phyloP scores from a whole-genome alignment of 129 eudicot species.

The Artemisia argyi region DNA sequence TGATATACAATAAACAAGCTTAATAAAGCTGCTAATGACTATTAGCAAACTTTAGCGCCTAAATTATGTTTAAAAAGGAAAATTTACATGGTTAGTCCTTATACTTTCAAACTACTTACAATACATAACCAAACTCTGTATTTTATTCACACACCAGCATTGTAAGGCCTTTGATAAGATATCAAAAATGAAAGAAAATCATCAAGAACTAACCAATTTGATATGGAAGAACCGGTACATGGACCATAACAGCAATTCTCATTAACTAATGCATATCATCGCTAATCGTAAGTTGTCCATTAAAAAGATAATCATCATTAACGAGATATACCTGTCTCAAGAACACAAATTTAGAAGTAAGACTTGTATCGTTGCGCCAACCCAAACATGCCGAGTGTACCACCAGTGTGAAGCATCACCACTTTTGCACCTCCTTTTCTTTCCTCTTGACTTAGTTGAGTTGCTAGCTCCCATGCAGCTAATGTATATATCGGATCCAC shows the following conservation, averaged over 20 bases:
- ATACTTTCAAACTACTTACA: too few species aligned
- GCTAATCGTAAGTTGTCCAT: not conserved
- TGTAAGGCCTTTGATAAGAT: too few species aligned
- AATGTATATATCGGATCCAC: constrained; percentile 87
- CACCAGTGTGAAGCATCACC: constrained; percentile 95
- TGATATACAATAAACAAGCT: too few species aligned
- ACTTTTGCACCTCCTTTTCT: constrained; percentile 53
- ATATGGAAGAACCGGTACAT: not conserved
- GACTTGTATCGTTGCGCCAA: constrained; percentile 90
- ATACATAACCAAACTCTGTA: too few species aligned
- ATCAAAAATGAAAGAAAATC: not conserved
- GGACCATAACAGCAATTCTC: not conserved
- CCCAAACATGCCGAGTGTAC: constrained; percentile 95
- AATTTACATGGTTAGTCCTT: too few species aligned
- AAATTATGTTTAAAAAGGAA: too few species aligned
- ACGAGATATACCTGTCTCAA: constrained; percentile 10
- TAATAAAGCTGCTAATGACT: too few species aligned
- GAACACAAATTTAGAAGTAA: constrained; percentile 42
- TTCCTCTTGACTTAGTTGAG: constrained; percentile 51
- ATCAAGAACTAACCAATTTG: too few species aligned
- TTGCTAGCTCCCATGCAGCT: constrained; percentile 88
- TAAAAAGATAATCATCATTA: not conserved
- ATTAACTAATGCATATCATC: not conserved
- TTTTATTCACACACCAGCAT: too few species aligned
- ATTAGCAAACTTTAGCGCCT: too few species aligned